A percentile compares a stretch with the other conserved stretches of the same genome.
Evolutionary conservation across 1,284 basidiomycete genomes (phyloP).

Genomic region (Chalciporus piperatoides): DNA sequence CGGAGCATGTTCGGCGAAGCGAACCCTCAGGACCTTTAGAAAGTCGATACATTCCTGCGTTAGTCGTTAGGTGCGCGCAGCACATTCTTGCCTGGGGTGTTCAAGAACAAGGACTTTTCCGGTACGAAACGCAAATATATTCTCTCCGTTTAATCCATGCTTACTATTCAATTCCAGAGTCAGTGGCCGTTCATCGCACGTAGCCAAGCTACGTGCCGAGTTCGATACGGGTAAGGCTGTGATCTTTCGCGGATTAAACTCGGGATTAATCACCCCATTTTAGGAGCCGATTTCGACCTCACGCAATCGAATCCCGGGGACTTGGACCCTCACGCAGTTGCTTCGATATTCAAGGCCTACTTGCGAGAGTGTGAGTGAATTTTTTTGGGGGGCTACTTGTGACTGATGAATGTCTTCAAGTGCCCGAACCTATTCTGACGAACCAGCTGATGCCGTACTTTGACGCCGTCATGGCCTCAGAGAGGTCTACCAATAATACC

Average conservation of each 20-base stretch:
- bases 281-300: slow-evolving; percentile 83
- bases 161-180: slow-evolving; percentile 45
- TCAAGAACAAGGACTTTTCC: slow-evolving; percentile 80
- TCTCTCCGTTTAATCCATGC: slow-evolving; percentile 1
- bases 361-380: slow-evolving; percentile 66
- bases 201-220: slow-evolving; percentile 69
- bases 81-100: slow-evolving; percentile 78
- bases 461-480: slow-evolving; percentile 66
- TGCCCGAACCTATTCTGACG: slow-evolving; percentile 81
- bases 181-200: slow-evolving; percentile 71
- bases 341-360: slow-evolving; percentile 80
- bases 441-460: slow-evolving; percentile 65
- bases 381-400: background rate
- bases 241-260: background rate
- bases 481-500: slow-evolving; percentile 39
- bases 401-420: slow-evolving; percentile 39
- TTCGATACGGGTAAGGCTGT: slow-evolving; percentile 72
- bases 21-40: slow-evolving; percentile 42
- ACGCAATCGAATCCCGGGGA: slow-evolving; percentile 72
- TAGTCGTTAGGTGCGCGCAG: slow-evolving; percentile 75
- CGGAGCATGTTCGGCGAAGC: slow-evolving; percentile 19
- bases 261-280: slow-evolving; percentile 14
- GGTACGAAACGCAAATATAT: slow-evolving; percentile 42
- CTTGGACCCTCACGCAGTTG: slow-evolving; percentile 88
- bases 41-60: slow-evolving; percentile 59